Percentiles rank a stretch among this genome's conserved stretches.
Conservation (phyloP, 2,329 filamentous ascomycete species). For the Aspergillus fructus region DNA sequence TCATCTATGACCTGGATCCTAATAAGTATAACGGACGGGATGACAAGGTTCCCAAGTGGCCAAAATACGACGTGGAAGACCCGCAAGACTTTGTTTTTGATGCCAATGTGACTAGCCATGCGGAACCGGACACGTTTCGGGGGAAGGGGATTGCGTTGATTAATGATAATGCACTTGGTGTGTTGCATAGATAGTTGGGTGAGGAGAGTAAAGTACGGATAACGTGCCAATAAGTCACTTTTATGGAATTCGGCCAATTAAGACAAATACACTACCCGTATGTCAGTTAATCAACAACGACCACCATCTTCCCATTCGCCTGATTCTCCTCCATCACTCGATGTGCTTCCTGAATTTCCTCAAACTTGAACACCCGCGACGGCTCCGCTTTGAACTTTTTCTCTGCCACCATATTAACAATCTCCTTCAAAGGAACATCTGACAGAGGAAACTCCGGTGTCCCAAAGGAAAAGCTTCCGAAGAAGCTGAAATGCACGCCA, state of each 20-base stretch:
- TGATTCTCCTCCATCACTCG: constrained; percentile 8
- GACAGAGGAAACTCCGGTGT: constrained; percentile 32
- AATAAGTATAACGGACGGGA: neutral
- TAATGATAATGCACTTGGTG: constrained; percentile 1
- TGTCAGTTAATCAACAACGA: neutral
- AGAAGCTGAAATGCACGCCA: constrained; percentile 49
- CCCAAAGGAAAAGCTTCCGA: constrained; percentile 25
- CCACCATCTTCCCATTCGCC: constrained; percentile 11
- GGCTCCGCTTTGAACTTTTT: constrained; percentile 21
- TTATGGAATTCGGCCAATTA: too few species aligned
- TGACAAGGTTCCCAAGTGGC: constrained; percentile 2
- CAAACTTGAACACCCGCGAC: constrained; percentile 1
- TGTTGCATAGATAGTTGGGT: neutral
- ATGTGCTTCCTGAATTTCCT: constrained; percentile 10
- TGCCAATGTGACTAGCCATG: constrained; percentile 1
- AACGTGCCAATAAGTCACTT: too few species aligned
- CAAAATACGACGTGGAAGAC: neutral
- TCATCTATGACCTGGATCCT: constrained; percentile 6
- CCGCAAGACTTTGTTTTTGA: constrained; percentile 11
- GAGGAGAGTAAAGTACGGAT: too few species aligned
- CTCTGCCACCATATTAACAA: constrained; percentile 38
- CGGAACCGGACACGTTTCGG: constrained; percentile 9
- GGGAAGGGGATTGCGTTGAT: constrained; percentile 1
- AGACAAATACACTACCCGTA: too few species aligned
- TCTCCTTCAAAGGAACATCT: constrained; percentile 40